Evolutionary conservation across 2,329 filamentous ascomycete species (phyloP), one percentile per base, ranked within the genome.

Genomic region (Arachnopeziza araneosa): DNA sequence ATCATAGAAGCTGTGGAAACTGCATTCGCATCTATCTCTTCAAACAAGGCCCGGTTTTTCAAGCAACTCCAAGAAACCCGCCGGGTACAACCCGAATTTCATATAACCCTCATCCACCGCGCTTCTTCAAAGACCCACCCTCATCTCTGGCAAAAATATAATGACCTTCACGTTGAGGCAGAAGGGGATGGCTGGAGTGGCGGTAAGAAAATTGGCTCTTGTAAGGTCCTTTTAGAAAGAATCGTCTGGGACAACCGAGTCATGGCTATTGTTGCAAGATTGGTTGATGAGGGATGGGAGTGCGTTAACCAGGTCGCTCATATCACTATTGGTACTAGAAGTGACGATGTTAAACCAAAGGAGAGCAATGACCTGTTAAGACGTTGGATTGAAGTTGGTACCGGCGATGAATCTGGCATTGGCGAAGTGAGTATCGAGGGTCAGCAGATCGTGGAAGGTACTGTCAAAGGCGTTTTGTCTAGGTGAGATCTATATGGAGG

Each of bases 71-170:
- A 89, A 73, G 81, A 88, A 66, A 82, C 80, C 1, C 82, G 87
- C 22, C 89, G 95, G 58, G 76, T 98, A 6, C 93, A 98, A 74
- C 72, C 81, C n/a, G 81, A 86, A 50, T 99, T 98, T 73, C 95
- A 99, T 72, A 90, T 99, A 60, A 99, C 95, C 0, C 82, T 99
- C 49, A 91, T 97, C 73, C 95, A 99, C 74, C 87, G 88, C 53
- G 85, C 87, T 12, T 79, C 78, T 2, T 77, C 84, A 10, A 78
- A 79, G 50, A 76, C 87, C 30, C 75, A 87, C 64, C 82, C 86
- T 0, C 83, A 87, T 9, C 78, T 93, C 57, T 99, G 95, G 95
- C 76, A 87, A 57, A 82, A 80, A 58, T 93, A 97, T 67, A 73
- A 72, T 5, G 76, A 81, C n/a, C 75, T 90, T 1, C 84, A 90